Percentiles rank a stretch among this genome's conserved stretches.
Conservation (phyloP, 352 stramenopile species). For the Phytophthora cryptogea region DNA sequence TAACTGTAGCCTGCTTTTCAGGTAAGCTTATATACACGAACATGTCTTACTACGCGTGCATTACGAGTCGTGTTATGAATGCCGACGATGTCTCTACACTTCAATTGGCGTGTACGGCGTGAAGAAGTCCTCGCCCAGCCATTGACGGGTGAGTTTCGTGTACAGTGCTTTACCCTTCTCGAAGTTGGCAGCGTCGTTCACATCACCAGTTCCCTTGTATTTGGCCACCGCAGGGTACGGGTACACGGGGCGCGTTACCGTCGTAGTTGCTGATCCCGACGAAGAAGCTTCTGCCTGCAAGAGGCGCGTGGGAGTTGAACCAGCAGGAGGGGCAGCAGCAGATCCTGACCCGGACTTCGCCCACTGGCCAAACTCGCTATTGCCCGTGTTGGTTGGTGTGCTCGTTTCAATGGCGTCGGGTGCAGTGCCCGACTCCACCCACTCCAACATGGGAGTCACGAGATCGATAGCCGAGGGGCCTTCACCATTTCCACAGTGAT, state of each 20-base stretch:
- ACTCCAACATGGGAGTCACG: constrained; percentile 50
- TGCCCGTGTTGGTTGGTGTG: constrained; percentile 17
- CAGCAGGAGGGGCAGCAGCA: constrained; percentile 7
- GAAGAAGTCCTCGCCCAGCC: constrained; percentile 37
- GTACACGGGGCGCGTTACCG: constrained; percentile 33
- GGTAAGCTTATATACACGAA: not conserved
- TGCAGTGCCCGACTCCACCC: constrained; percentile 37
- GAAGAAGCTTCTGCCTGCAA: constrained; percentile 16
- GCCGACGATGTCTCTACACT: not conserved
- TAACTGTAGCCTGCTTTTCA: not conserved
- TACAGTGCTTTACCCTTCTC: constrained; percentile 36
- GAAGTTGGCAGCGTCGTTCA: constrained; percentile 35
- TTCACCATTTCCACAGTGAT: constrained; percentile 47
- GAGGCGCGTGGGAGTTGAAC: constrained; percentile 12
- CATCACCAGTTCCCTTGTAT: constrained; percentile 33
- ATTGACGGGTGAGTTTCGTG: constrained; percentile 36
- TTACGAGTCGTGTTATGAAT: not conserved
- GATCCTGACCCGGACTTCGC: constrained; percentile 21
- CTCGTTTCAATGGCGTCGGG: constrained; percentile 38
- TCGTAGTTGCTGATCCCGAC: constrained; percentile 28
- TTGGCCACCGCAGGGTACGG: constrained; percentile 36
- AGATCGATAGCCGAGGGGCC: constrained; percentile 46
- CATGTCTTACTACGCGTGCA: not conserved
- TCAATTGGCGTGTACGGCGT: constrained; percentile 27
- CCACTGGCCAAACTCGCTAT: constrained; percentile 39